phyloP scores from a whole-genome alignment of 768 basidiomycete species.

The Leccinum aurantiacum region DNA sequence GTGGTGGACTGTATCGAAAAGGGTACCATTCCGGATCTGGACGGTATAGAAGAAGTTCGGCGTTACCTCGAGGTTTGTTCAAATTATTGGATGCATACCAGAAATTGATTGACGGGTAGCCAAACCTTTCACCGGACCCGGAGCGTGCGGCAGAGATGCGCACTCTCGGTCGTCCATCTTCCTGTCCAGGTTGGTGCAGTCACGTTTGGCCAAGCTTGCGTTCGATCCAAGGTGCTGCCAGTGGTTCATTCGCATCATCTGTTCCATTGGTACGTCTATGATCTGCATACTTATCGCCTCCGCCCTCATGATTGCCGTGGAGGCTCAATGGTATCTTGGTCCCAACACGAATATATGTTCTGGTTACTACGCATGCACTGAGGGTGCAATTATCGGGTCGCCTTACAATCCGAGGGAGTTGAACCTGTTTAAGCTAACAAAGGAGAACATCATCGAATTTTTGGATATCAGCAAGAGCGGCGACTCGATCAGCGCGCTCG shows the following conservation, averaged over 20 bases:
- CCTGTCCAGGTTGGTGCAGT: conserved; percentile 15
- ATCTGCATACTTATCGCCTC: no score
- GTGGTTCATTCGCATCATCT: conserved; percentile 15
- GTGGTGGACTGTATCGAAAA: conserved; percentile 14
- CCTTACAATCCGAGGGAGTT: conserved; percentile 7
- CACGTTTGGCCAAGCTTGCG: conserved; percentile 13
- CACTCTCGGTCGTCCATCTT: conserved; percentile 14
- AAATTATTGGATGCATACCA: neutral
- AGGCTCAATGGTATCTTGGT: conserved; percentile 19
- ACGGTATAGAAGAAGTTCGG: conserved; percentile 5
- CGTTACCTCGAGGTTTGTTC: conserved; percentile 3
- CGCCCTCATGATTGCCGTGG: neutral
- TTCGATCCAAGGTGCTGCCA: conserved; percentile 7
- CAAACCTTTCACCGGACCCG: conserved; percentile 7
- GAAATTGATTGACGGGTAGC: neutral
- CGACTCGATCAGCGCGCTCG: neutral
- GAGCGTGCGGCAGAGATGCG: conserved; percentile 12
- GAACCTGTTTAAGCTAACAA: conserved; percentile 9
- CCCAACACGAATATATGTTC: neutral
- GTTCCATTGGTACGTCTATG: conserved; percentile 10
- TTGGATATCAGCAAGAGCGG: conserved; percentile 11
- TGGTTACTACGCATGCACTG: conserved; percentile 5
- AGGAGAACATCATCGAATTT: conserved; percentile 10
- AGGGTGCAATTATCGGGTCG: conserved; percentile 5
- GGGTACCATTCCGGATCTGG: conserved; percentile 11